Conservation (phyloP, 2,329 filamentous ascomycete species). For the Rachicladosporium sp. region DNA sequence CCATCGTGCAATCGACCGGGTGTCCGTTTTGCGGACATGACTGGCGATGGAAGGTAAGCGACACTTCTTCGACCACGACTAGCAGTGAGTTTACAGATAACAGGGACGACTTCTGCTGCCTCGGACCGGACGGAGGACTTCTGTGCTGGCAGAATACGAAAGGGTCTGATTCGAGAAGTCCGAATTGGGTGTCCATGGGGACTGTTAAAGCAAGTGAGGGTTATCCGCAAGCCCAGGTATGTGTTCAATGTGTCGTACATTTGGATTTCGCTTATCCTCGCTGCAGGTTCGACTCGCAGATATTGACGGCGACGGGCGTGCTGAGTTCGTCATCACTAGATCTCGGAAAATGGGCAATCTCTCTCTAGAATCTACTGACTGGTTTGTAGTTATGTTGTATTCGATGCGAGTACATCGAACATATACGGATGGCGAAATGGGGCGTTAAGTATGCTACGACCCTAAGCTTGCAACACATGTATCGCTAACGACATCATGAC, state of each 20-base stretch:
- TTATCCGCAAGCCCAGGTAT: conserved; percentile 3
- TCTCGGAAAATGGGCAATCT: too few species aligned
- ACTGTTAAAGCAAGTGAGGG: conserved; percentile 6
- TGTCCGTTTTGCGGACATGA: conserved; percentile 4
- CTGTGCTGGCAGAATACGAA: conserved; percentile 4
- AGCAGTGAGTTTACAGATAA: background rate
- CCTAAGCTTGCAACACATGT: too few species aligned
- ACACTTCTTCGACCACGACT: background rate
- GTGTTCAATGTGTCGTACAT: background rate
- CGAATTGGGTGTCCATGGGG: conserved; percentile 3
- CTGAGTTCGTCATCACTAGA: background rate
- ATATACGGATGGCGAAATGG: conserved; percentile 7
- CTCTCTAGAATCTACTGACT: too few species aligned
- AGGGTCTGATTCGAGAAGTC: conserved; percentile 1
- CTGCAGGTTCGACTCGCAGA: conserved; percentile 3
- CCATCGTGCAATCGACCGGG: conserved; percentile 2
- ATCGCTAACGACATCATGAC: too few species aligned
- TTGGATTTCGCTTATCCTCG: background rate
- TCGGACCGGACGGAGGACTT: conserved; percentile 5
- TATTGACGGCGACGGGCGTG: conserved; percentile 5
- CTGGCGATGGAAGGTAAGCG: conserved; percentile 3
- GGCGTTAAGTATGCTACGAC: too few species aligned
- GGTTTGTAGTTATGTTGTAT: conserved; percentile 1
- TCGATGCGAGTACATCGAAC: conserved; percentile 3
- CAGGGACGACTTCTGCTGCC: conserved; percentile 6